A percentile compares a stretch with the other conserved stretches of the same genome.
Conservation (phyloP, 148 eudicot genomes). For the Fagopyrum esculentum region DNA sequence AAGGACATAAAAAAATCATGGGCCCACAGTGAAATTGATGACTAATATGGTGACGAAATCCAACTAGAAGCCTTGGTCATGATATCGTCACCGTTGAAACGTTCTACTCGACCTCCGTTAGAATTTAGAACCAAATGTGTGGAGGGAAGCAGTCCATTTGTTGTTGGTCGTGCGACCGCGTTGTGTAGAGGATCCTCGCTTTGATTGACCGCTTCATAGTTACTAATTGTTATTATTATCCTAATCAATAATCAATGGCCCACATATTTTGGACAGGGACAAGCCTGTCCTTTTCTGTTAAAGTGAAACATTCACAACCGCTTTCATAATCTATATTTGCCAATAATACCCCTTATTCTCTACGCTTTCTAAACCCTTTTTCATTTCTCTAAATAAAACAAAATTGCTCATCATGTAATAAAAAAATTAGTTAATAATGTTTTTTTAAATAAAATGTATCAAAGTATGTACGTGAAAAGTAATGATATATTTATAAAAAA, state of each 20-base stretch:
- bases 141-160: neutral
- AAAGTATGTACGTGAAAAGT: no score
- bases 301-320: neutral
- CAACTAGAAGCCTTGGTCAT: neutral
- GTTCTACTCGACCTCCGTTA: neutral
- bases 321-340: neutral
- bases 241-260: no score
- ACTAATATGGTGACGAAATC: neutral
- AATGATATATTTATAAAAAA: no score
- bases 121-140: no score
- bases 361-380: no score
- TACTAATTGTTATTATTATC: no score
- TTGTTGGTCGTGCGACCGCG: neutral
- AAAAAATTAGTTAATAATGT: no score
- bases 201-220: neutral
- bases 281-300: neutral
- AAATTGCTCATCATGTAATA: no score
- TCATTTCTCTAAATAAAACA: no score
- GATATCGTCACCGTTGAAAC: neutral
- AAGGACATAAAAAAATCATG: neutral
- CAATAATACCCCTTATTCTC: neutral
- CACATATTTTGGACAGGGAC: neutral
- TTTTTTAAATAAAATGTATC: no score
- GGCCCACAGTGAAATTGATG: neutral
- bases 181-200: neutral